A percentile compares a stretch with the other conserved stretches of the same genome.
Conservation (phyloP, 345 rosid species). For the Populus pruinosa region DNA sequence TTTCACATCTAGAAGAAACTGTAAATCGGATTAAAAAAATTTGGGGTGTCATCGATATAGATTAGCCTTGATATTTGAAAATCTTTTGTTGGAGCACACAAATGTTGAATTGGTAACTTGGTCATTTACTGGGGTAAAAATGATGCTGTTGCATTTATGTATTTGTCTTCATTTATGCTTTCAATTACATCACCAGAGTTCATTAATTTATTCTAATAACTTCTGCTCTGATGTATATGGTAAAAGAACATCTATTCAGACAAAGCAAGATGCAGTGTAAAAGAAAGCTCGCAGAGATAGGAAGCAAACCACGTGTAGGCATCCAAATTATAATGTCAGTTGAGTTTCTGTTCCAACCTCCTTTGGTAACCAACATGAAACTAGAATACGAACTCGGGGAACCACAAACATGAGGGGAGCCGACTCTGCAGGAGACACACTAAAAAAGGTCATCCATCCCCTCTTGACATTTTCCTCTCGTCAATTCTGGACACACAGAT, state of each 20-base stretch:
- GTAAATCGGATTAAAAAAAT: no score
- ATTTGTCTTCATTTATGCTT: no score
- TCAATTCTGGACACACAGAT: slow-evolving; percentile 8
- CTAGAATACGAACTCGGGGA: slow-evolving; percentile 22
- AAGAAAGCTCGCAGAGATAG: neutral
- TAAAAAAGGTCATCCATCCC: slow-evolving; percentile 20
- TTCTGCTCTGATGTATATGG: neutral
- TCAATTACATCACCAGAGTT: no score
- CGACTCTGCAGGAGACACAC: slow-evolving; percentile 23
- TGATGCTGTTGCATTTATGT: no score
- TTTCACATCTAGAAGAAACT: no score
- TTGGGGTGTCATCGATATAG: no score
- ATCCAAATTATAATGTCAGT: slow-evolving; percentile 14
- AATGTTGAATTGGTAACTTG: no score
- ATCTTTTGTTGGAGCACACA: no score
- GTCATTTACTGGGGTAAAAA: no score
- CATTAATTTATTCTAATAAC: neutral
- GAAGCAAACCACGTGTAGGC: slow-evolving; percentile 20
- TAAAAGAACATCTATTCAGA: slow-evolving; percentile 3
- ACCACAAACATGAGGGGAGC: slow-evolving; percentile 24
- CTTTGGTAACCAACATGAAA: slow-evolving; percentile 28
- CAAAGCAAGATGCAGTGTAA: slow-evolving; percentile 5
- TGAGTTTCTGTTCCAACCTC: slow-evolving; percentile 15
- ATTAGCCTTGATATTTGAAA: no score
- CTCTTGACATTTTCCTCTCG: slow-evolving; percentile 24